Conservation (phyloP, 805 yeast species). For the Torulaspora franciscae region DNA sequence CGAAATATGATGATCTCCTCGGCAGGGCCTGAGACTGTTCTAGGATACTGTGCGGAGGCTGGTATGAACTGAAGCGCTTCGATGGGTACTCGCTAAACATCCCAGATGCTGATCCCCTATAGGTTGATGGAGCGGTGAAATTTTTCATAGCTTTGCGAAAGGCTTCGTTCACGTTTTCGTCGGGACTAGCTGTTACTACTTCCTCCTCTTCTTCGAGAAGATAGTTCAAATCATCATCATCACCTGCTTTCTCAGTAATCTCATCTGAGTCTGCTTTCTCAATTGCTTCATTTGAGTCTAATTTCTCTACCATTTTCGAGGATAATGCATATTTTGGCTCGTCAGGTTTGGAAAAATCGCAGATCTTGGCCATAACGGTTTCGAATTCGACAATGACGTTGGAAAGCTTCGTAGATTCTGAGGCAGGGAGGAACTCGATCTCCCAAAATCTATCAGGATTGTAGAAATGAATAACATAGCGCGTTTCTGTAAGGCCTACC, state of each 20-base stretch:
- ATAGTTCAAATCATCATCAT: conserved; percentile 25
- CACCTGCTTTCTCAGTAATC: background rate
- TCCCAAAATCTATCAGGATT: conserved; percentile 79
- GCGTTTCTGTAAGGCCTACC: conserved; percentile 36
- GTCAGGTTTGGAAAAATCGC: conserved; percentile 13
- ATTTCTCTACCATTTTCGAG: background rate
- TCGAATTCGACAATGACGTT: conserved; percentile 26
- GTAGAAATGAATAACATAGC: conserved; percentile 56
- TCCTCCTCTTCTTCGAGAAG: conserved; percentile 14
- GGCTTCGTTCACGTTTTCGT: conserved; percentile 15
- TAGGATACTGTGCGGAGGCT: background rate
- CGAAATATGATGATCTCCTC: conserved; percentile 2
- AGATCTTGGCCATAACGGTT: conserved; percentile 27
- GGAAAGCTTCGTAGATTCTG: conserved; percentile 9
- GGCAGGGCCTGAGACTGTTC: conserved; percentile 3
- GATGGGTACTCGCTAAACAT: background rate
- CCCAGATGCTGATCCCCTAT: conserved; percentile 1
- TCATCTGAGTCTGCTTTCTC: background rate
- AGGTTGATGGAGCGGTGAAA: conserved; percentile 10
- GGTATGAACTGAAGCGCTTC: conserved; percentile 10
- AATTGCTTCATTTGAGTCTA: background rate
- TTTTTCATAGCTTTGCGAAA: conserved; percentile 22
- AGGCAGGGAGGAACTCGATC: conserved; percentile 34
- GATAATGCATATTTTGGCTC: background rate
- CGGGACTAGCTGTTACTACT: conserved; percentile 1